Evolutionary conservation across 306 rosid species (phyloP), one percentile per base, ranked within the genome.

Genomic region (Myrica gale): DNA sequence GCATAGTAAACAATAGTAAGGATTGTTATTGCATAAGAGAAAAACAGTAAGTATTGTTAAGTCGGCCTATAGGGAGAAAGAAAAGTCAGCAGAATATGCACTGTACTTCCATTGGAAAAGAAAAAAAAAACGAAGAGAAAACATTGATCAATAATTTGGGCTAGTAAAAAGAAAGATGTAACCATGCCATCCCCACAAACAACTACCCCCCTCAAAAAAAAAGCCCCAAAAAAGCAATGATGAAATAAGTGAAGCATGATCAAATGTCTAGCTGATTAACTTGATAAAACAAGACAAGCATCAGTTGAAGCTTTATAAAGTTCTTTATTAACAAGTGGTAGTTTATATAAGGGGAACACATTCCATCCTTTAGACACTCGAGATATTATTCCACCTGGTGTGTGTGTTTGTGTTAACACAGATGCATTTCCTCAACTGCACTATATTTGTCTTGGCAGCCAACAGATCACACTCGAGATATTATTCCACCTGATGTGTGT

Each of bases 1-100:
- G 97, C 83, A 86, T 43, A 60, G 71, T 66, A 11, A 84, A 45
- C 2, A 37, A 72, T 47, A 74, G 17, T 62, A 68, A 80, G 46
- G 17, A 69, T 41, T 11, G 69, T 78, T 62, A 26, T 26, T 26
- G 32, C 32, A 26, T 26, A 26, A 26, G 32, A 26, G 32, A 26
- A 26, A 26, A 26, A 26, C 1, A 26, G 1, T 26, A 23, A 26
- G 32, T 26, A 26, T 26, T 26, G 32, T 26, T 26, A 26, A 26
- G 0, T 26, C 32, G 1, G 32, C 32, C 32, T 26, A 26, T 1
- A 26, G 32, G 32, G 32, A 26, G 32, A 26, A 26, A 26, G 1
- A 26, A 48, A 19, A 68, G 75, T 20, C 52, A 79, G 74, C 57
- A 20, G 8, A 51, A 69, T 53, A 51, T 9, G 58, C 7, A 17